Evolutionary conservation across 225 moss, liverwort and hornwort genomes (phyloP).

Genomic region (Bryum argenteum): DNA sequence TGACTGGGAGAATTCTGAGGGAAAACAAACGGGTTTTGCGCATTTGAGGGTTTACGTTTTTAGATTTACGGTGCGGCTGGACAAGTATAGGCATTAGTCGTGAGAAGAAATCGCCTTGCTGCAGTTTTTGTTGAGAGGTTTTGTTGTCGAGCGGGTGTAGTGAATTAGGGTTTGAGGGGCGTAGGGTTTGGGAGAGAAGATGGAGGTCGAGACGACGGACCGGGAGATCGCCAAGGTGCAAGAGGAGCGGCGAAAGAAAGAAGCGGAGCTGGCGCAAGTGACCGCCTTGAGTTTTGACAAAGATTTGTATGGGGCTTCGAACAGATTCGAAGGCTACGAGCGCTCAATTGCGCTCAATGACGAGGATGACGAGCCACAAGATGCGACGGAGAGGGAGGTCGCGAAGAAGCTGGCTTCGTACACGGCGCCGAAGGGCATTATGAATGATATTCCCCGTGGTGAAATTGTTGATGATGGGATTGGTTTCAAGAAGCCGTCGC

Average conservation of each 20-base stretch:
- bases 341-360: slow-evolving; percentile 88
- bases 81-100: neutral
- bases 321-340: slow-evolving; percentile 96
- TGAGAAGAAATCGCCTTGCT: neutral
- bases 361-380: slow-evolving; percentile 83
- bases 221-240: slow-evolving; percentile 84
- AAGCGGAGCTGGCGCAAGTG: slow-evolving; percentile 80
- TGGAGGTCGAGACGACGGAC: slow-evolving; percentile 72
- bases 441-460: slow-evolving; percentile 78
- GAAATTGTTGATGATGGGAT: slow-evolving; percentile 76
- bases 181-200: slow-evolving; percentile 42
- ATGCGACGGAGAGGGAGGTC: slow-evolving; percentile 76
- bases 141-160: neutral
- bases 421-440: slow-evolving; percentile 81
- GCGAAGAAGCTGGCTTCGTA: slow-evolving; percentile 76
- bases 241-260: slow-evolving; percentile 90
- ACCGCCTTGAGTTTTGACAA: slow-evolving; percentile 85
- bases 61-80: slow-evolving; percentile 10
- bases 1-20: neutral
- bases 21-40: neutral
- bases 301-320: slow-evolving; percentile 82
- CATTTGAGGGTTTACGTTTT: slow-evolving; percentile 13
- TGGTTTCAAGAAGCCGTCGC: slow-evolving; percentile 92
- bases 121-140: slow-evolving; percentile 1
- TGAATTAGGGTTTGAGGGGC: slow-evolving; percentile 29